Conservation (phyloP, 2,329 filamentous ascomycete genomes). For the Phyllosticta citriasiana region DNA sequence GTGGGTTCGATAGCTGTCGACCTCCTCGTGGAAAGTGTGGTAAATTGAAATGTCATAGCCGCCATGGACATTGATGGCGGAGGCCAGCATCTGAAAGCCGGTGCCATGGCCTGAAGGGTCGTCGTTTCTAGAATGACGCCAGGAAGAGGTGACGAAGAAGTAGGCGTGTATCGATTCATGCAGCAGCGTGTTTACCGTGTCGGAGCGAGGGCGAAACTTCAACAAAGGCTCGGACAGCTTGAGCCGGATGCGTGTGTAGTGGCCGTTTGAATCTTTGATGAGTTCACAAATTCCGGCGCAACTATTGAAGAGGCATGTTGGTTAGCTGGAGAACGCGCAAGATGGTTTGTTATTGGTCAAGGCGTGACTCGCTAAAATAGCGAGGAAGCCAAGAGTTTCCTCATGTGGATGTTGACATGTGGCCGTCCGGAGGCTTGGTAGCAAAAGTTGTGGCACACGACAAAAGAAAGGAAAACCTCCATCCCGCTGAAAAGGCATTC, state of each 20-base stretch:
- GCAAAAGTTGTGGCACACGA: no score
- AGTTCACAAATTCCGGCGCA: conserved; percentile 38
- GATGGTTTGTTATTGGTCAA: not conserved
- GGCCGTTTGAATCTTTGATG: conserved; percentile 27
- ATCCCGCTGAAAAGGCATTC: no score
- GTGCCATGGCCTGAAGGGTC: conserved; percentile 33
- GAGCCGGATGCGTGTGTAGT: conserved; percentile 30
- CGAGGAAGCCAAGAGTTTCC: not conserved
- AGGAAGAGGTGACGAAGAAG: conserved; percentile 37
- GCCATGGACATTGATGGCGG: conserved; percentile 36
- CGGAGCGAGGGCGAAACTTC: conserved; percentile 33
- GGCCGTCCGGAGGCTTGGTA: no score
- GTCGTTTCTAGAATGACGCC: conserved; percentile 32
- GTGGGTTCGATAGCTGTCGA: conserved; percentile 36
- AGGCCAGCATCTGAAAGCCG: conserved; percentile 34
- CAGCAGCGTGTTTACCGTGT: conserved; percentile 35
- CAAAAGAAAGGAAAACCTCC: no score
- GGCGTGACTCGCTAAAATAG: not conserved
- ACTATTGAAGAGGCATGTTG: conserved; percentile 12
- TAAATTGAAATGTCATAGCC: conserved; percentile 32
- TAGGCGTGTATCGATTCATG: conserved; percentile 38
- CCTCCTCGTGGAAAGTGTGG: conserved; percentile 38
- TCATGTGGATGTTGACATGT: not conserved
- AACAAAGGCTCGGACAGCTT: conserved; percentile 36
- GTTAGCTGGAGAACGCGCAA: not conserved